phyloP scores from a whole-genome alignment of 257 asterid genomes.

The Capsicum baccatum region DNA sequence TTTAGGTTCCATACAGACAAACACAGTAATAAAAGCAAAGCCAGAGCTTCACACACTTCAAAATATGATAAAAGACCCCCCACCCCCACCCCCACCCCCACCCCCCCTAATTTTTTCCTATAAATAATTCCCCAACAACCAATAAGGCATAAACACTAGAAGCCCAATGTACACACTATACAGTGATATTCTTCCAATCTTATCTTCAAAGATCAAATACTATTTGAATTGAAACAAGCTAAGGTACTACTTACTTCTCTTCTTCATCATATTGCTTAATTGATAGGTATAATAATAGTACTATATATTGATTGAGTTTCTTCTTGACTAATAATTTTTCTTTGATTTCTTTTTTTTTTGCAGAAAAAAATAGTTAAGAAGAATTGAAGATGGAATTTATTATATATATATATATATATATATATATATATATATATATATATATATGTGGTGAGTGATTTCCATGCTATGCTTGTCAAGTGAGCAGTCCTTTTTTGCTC shows the following conservation, averaged over 20 bases:
- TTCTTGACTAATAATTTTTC: neutral
- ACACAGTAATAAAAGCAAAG: too few relatives aligned
- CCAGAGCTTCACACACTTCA: neutral
- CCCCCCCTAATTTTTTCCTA: neutral
- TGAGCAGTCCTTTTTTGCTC: slow-evolving; percentile 52
- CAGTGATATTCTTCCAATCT: too few relatives aligned
- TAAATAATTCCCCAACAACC: neutral
- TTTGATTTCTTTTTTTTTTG: neutral
- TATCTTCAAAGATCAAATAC: neutral
- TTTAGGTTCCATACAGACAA: too few relatives aligned
- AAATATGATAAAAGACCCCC: neutral
- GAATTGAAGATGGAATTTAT: neutral
- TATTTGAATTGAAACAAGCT: neutral
- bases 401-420: too few relatives aligned
- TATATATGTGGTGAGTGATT: slow-evolving; percentile 45
- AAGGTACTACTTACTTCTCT: neutral
- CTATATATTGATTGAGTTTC: neutral
- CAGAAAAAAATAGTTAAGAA: neutral
- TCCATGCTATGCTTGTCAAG: slow-evolving; percentile 68
- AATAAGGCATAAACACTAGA: neutral
- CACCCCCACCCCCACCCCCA: too few relatives aligned
- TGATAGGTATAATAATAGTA: too few relatives aligned
- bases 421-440: too few relatives aligned
- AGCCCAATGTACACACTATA: neutral
- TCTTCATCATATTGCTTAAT: neutral